Evolutionary conservation across 1,139 yeast genomes (phyloP), one percentile per base, ranked within the genome.

Genomic region (Candida albicans): DNA sequence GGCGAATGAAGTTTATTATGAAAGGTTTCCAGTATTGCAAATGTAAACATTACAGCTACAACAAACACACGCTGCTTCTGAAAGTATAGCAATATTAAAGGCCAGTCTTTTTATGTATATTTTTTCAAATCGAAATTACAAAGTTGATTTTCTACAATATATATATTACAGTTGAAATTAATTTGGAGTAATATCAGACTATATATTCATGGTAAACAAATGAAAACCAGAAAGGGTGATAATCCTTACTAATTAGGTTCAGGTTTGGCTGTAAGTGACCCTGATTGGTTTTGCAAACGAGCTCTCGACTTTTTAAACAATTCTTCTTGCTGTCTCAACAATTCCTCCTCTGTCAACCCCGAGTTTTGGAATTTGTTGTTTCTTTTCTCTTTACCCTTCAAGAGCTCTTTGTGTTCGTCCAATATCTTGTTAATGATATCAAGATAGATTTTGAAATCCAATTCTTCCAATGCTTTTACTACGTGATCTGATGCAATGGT

Each of bases 401-500:
- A 83, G 39, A 86, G 77, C 56, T 90, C 96, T 64, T 89, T 91
- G 62, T 90, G 96, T 58, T 90, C 96, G 44, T 75, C 79, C 56
- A 91, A 73, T 27, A 89, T 91, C 52, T 84, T 84, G 59, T 87
- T 87, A 42, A 93, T 81, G 13, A 89, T 84, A 35, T 86, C 95
- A 42, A 93, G 75, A 61, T 93, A 93, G 51, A 87, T 90, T 43
- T 77, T 79, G 64, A 90, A 93, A 36, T 96, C 99, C 49, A 93
- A 73, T 56, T 88, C 96, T 51, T 82, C 85, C 41, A 93, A 72
- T 0, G 99, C 98, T 59, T 85, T 87, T 49, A 93, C 79, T 38
- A 93, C 98, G 63, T 93, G 99, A 61, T 93, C 99, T 1, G 96
- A 86, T 1, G 97, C 96, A 42, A 93, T 93, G 8, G 99, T 93